phyloP scores from a whole-genome alignment of 1,284 basidiomycete species.

The Boletus smithii region DNA sequence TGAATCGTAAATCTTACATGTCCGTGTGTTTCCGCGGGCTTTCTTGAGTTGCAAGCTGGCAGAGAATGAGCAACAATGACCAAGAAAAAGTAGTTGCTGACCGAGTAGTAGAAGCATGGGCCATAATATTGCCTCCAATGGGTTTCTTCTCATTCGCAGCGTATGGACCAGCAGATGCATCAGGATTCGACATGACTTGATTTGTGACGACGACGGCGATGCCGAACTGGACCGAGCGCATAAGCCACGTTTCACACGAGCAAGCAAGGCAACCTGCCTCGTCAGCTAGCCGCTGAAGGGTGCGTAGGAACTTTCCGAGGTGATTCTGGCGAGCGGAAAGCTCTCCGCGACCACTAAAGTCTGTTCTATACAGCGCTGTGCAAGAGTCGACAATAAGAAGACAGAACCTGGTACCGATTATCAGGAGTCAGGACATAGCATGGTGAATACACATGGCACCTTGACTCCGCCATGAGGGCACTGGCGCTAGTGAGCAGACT shows the following conservation, averaged over 20 bases:
- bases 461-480: slow-evolving; percentile 95
- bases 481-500: slow-evolving; percentile 88
- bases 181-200: slow-evolving; percentile 98
- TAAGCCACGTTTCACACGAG: slow-evolving; percentile 10
- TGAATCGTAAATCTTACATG: slow-evolving; percentile 97
- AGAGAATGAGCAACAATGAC: slow-evolving; percentile 11
- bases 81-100: slow-evolving; percentile 31
- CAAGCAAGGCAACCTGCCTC: slow-evolving; percentile 57
- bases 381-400: slow-evolving; percentile 96
- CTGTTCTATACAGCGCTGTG: slow-evolving; percentile 94
- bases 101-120: slow-evolving; percentile 93
- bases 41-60: slow-evolving; percentile 87
- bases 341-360: slow-evolving; percentile 95
- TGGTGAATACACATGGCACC: slow-evolving; percentile 47
- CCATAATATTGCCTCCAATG: slow-evolving; percentile 95
- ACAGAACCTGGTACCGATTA: slow-evolving; percentile 71
- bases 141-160: slow-evolving; percentile 94
- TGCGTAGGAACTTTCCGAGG: slow-evolving; percentile 95
- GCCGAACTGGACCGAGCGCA: slow-evolving; percentile 66
- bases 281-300: slow-evolving; percentile 90
- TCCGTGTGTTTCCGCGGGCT: slow-evolving; percentile 87
- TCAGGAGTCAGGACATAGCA: slow-evolving; percentile 7
- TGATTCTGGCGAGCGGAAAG: slow-evolving; percentile 94
- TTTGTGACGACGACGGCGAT: slow-evolving; percentile 98
- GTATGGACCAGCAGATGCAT: slow-evolving; percentile 88